Base-by-base conservation (phyloP, 345 rosid species). In the Citrus reticulata region DNA sequence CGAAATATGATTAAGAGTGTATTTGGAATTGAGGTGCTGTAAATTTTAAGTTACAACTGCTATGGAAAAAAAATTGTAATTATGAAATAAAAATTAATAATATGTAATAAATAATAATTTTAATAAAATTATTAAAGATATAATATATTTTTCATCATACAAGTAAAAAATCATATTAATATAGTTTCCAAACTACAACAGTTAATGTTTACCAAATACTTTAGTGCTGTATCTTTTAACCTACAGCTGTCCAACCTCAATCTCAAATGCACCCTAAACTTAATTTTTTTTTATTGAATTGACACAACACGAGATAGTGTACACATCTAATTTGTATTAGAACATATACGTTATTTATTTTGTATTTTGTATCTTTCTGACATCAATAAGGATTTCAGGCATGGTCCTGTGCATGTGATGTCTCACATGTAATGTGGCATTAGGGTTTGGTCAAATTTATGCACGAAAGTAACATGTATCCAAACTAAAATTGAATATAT, bases 391-490 rank as follows among this genome's bases (percentile, higher is more conserved):
- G 16, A 10, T 42, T 42, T 42, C 13, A 42, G 24, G 24, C 27
- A 39, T 68, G 71, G 19, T 37, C 51, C 7, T 13, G 55, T 22
- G 59, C 59, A 59, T 60, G 35, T 39, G 55, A 54, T 24, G 35
- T n/a, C 35, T 25, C 77, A 51, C 39, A 78, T 72, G 68, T 60
- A 59, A 60, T 4, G 55, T 3, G 39, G 76, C 29, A 6, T 29
- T 25, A 29, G 75, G 22, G 35, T 9, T 32, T 46, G 6, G 5
- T 25, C 27, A 60, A 11, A 35, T 46, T 70, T 61, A 49, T 60
- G 63, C 24, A 42, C 72, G 81, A 78, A 34, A 64, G n/a, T 27
- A 25, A 72, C 77, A n/a, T 54, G 5, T 64, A 72, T 72, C 77
- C 54, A 7, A 79, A 54, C 4, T n/a, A 39, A 35, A 9, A 64